Evolutionary conservation across 352 stramenopile species (phyloP).

Genomic region (Pythium angustatum): DNA sequence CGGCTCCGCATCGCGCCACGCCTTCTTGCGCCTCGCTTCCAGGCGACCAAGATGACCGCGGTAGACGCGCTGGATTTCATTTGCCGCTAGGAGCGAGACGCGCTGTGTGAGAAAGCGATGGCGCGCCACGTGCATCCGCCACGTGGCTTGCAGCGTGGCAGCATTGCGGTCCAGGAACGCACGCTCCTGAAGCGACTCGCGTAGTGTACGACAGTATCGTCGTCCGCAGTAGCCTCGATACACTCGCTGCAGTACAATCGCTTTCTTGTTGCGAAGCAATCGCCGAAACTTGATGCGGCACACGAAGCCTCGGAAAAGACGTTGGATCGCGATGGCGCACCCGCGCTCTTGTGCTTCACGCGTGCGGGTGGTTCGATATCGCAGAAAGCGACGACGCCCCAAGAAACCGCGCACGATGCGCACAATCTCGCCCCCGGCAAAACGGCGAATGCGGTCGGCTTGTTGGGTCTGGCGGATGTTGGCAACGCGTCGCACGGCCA

Average conservation of each 20-base stretch:
- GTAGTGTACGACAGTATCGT: constrained; percentile 37
- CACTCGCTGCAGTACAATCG: constrained; percentile 59
- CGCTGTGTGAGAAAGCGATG: constrained; percentile 67
- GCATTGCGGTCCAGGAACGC: constrained; percentile 59
- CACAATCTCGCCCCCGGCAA: constrained; percentile 65
- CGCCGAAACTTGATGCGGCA: constrained; percentile 50
- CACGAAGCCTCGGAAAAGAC: constrained; percentile 61
- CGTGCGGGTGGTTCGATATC: constrained; percentile 26
- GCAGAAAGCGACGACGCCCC: constrained; percentile 50
- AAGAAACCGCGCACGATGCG: constrained; percentile 61
- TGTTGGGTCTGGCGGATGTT: constrained; percentile 41
- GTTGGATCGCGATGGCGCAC: constrained; percentile 58
- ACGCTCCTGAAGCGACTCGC: constrained; percentile 41
- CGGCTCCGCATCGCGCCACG: constrained; percentile 86
- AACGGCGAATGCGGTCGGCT: constrained; percentile 42
- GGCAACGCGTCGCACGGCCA: constrained; percentile 42
- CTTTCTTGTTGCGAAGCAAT: constrained; percentile 50
- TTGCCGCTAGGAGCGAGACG: constrained; percentile 73
- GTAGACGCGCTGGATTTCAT: constrained; percentile 91
- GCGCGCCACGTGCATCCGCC: constrained; percentile 80
- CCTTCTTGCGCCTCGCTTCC: constrained; percentile 61
- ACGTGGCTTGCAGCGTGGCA: constrained; percentile 86
- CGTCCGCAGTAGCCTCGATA: constrained; percentile 72
- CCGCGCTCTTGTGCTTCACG: constrained; percentile 27
- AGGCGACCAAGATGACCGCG: constrained; percentile 79